Base-by-base conservation (phyloP, 1,284 basidiomycete genomes). In the Sanghuangporus baumii region DNA sequence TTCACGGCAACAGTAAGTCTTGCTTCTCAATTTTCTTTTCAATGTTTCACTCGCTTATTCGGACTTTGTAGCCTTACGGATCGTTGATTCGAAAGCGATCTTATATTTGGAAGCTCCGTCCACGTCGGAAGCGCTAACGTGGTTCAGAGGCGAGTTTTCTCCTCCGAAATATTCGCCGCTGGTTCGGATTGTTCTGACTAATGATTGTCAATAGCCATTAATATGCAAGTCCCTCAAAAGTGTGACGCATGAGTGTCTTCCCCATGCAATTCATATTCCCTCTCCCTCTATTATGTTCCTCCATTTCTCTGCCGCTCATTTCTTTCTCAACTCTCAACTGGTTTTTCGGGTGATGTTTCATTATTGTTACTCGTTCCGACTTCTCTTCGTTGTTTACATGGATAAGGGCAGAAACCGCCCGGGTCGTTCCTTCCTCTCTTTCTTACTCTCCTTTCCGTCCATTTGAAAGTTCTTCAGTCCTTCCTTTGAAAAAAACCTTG, bases 101-200 rank as follows among this genome's bases (percentile, higher is more conserved):
- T 79, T 96, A 61, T 98, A 98, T 75, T 93, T 98, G 70, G 90
- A 92, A 71, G 91, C 90, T 54, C 86, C 88, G 34, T 87, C 89
- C 9, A 84, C 89, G 34, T 89, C 88, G 59, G 89, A 92, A 66
- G 91, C 92, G 36, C 74, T 94, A 69, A 93, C 88, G 68, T 96
- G 94, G 94, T 94, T 89, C 78, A 83, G 91, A 84, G 91, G 91
- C 91, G 71, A 66, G 82, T 73, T 43, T 36, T 43, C 38, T 43
- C n/a, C 9, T 36, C 41, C 31, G 41, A 23, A 7, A 14, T 26
- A 36, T 2, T n/a, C 14, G 40, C 31, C 60, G 47, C 40, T 31
- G n/a, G 20, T n/a, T 31, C 57, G 36, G 40, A 31, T 56, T 37
- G 43, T 1, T 46, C 43, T 46, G 43, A 46, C 18, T 7, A 55